phyloP scores from a whole-genome alignment of 139 green algal species.

The Chloropicon primus region DNA sequence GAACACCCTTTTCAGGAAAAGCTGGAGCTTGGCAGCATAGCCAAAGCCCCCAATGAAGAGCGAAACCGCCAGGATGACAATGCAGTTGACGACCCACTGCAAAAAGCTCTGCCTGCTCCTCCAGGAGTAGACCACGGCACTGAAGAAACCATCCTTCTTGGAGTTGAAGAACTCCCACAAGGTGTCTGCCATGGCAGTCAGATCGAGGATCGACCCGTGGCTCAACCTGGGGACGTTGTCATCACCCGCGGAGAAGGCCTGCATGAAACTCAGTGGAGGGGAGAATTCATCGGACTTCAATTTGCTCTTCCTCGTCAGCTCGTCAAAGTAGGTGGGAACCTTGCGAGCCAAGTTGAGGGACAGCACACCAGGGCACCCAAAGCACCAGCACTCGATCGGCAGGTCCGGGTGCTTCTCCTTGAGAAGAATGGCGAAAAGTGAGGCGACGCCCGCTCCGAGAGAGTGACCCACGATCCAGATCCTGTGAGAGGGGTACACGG shows the following conservation, averaged over 20 bases:
- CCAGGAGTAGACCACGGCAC: background rate
- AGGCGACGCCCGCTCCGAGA: background rate
- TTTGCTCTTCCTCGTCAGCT: background rate
- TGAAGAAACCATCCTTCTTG: background rate
- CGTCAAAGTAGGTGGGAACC: background rate
- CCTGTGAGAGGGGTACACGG: background rate
- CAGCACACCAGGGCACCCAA: background rate
- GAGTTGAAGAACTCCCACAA: background rate
- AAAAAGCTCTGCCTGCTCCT: background rate
- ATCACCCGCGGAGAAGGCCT: background rate
- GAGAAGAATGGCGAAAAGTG: background rate
- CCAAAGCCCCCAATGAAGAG: background rate
- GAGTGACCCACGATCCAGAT: background rate
- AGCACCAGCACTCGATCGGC: background rate
- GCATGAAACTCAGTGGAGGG: background rate
- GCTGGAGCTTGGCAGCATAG: background rate
- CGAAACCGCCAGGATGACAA: background rate
- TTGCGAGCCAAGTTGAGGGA: background rate
- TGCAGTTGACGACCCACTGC: background rate
- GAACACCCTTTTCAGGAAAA: background rate
- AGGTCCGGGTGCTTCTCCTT: background rate
- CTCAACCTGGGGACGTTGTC: background rate
- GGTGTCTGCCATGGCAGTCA: background rate
- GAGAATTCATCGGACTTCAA: background rate
- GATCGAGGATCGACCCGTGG: background rate